Conservation (phyloP, 805 yeast species). For the Jamesozyma jinghongensis region DNA sequence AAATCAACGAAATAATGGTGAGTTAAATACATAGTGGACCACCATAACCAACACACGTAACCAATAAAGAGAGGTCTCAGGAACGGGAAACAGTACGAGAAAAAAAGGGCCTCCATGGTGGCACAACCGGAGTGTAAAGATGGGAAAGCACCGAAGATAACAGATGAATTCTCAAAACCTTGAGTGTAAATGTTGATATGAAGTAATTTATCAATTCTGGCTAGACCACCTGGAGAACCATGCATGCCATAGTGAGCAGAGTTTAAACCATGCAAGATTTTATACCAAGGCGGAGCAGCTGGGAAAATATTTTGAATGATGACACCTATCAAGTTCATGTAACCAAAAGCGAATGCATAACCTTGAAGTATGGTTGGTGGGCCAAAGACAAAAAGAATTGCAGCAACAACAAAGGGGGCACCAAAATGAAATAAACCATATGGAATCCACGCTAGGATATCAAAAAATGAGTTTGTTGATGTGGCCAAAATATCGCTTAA, state of each 20-base stretch:
- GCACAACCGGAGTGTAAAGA: slow-evolving; percentile 92
- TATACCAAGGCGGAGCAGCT: slow-evolving; percentile 98
- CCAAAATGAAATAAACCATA: slow-evolving; percentile 86
- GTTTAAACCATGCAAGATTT: slow-evolving; percentile 68
- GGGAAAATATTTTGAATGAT: slow-evolving; percentile 75
- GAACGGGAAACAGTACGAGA: slow-evolving; percentile 73
- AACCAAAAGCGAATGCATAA: slow-evolving; percentile 90
- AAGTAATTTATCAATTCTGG: slow-evolving; percentile 69
- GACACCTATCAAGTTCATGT: slow-evolving; percentile 85
- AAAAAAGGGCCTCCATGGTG: slow-evolving; percentile 82
- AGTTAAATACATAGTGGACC: slow-evolving; percentile 95
- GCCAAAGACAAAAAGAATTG: slow-evolving; percentile 69
- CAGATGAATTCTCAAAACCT: slow-evolving; percentile 77
- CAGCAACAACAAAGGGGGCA: slow-evolving; percentile 83
- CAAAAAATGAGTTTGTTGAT: slow-evolving; percentile 53
- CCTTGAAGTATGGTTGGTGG: slow-evolving; percentile 82
- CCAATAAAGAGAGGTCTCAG: slow-evolving; percentile 54
- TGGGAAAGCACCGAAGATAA: slow-evolving; percentile 86
- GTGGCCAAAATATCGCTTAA: slow-evolving; percentile 76
- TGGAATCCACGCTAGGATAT: slow-evolving; percentile 90
- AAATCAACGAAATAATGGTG: slow-evolving; percentile 94
- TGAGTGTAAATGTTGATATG: slow-evolving; percentile 79
- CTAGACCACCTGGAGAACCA: slow-evolving; percentile 95
- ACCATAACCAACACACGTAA: slow-evolving; percentile 94
- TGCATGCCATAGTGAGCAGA: slow-evolving; percentile 88